A percentile compares a stretch with the other conserved stretches of the same genome.
phyloP scores from a whole-genome alignment of 495 filamentous ascomycete species.

The Hyaloscypha finlandica region DNA sequence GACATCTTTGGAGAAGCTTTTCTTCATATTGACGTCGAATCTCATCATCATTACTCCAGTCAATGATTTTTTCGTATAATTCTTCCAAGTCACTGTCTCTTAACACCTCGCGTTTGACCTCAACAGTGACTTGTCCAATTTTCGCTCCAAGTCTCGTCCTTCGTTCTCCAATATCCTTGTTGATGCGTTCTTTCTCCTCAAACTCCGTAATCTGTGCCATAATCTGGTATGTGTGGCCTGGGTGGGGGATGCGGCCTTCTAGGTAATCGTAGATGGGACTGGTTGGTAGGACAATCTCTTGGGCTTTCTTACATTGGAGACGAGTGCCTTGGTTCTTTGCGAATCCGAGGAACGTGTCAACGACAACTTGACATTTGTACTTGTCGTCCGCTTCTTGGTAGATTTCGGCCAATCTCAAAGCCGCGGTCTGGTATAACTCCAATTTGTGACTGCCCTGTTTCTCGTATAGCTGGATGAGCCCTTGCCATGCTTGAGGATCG shows the following conservation, averaged over 20 bases:
- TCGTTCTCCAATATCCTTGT: slow-evolving; percentile 85
- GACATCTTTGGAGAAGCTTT: slow-evolving; percentile 79
- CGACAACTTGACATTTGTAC: slow-evolving; percentile 71
- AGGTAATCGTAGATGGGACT: slow-evolving; percentile 77
- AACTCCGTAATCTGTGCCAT: slow-evolving; percentile 83
- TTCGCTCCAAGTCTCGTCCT: slow-evolving; percentile 85
- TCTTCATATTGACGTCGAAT: slow-evolving; percentile 83
- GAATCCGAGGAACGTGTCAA: slow-evolving; percentile 78
- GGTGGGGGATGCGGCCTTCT: slow-evolving; percentile 82
- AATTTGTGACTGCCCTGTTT: slow-evolving; percentile 68
- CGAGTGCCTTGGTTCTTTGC: slow-evolving; percentile 70
- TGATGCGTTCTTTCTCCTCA: slow-evolving; percentile 89
- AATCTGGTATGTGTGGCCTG: slow-evolving; percentile 76
- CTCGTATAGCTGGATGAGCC: slow-evolving; percentile 84
- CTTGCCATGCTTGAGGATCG: slow-evolving; percentile 80
- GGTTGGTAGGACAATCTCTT: slow-evolving; percentile 74
- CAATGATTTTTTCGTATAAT: slow-evolving; percentile 77
- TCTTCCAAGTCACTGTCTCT: slow-evolving; percentile 67
- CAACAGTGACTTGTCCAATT: slow-evolving; percentile 75
- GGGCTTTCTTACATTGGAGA: slow-evolving; percentile 68
- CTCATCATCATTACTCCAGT: slow-evolving; percentile 89
- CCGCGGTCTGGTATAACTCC: slow-evolving; percentile 71
- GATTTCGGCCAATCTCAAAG: slow-evolving; percentile 70
- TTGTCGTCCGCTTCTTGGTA: slow-evolving; percentile 65
- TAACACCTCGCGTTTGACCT: slow-evolving; percentile 86